Percentiles rank a stretch among this genome's conserved stretches.
Conservation (phyloP, 768 basidiomycete genomes). For the Coprinopsis sp. region DNA sequence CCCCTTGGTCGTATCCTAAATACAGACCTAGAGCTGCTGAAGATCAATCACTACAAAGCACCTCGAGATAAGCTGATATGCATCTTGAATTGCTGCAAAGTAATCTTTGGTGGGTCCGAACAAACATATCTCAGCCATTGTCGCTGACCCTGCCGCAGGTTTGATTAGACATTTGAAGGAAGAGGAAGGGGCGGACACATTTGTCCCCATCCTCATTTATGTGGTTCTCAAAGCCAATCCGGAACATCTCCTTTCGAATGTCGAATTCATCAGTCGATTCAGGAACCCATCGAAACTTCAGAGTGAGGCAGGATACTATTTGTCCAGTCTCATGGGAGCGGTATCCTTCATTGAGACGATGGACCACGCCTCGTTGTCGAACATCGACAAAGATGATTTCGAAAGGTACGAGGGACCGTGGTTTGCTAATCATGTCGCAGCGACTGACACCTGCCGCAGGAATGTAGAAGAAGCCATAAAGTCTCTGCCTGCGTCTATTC, state of each 20-base stretch:
- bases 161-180: slow-evolving; percentile 81
- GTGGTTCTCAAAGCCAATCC: slow-evolving; percentile 95
- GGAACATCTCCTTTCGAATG: slow-evolving; percentile 86
- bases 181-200: slow-evolving; percentile 90
- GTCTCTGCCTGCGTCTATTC: slow-evolving; percentile 41
- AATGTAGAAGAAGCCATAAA: slow-evolving; percentile 53
- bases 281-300: slow-evolving; percentile 84
- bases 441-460: slow-evolving; percentile 19
- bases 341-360: slow-evolving; percentile 98
- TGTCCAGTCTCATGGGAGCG: slow-evolving; percentile 94
- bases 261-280: slow-evolving; percentile 97
- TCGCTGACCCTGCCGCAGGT: slow-evolving; percentile 41
- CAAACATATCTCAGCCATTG: slow-evolving; percentile 2
- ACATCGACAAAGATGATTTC: slow-evolving; percentile 91
- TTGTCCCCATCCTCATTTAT: slow-evolving; percentile 91
- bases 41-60: slow-evolving; percentile 98
- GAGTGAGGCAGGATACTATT: slow-evolving; percentile 95
- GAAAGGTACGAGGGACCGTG: slow-evolving; percentile 49
- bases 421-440: background rate
- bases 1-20: slow-evolving; percentile 1
- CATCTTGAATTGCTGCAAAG: slow-evolving; percentile 96
- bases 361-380: slow-evolving; percentile 93
- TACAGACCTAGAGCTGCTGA: slow-evolving; percentile 66
- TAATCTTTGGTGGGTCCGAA: slow-evolving; percentile 82
- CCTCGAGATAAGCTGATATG: slow-evolving; percentile 98